phyloP scores from a whole-genome alignment of 2,329 filamentous ascomycete species.

The Acephala macrosclerotiorum region DNA sequence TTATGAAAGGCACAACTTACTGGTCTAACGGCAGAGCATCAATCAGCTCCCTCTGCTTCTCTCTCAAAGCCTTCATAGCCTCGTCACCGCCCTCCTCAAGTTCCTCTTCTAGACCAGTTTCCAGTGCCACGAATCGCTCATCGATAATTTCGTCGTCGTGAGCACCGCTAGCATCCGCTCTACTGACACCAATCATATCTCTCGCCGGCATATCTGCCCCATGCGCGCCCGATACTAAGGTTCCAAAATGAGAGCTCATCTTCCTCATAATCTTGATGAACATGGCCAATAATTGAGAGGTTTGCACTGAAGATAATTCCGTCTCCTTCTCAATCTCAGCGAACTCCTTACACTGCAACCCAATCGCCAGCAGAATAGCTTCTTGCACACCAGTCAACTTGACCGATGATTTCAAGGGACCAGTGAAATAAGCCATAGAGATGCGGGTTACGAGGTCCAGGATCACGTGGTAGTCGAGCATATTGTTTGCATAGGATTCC shows the following conservation, averaged over 20 bases:
- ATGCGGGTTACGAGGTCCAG: slow-evolving; percentile 89
- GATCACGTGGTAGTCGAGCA: slow-evolving; percentile 97
- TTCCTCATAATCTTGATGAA: slow-evolving; percentile 97
- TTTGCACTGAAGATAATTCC: slow-evolving; percentile 58
- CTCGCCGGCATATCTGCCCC: slow-evolving; percentile 69
- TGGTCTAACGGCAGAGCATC: slow-evolving; percentile 89
- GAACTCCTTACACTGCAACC: slow-evolving; percentile 88
- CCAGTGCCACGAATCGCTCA: slow-evolving; percentile 73
- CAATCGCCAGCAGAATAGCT: slow-evolving; percentile 86
- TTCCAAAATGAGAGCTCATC: slow-evolving; percentile 78
- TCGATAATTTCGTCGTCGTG: slow-evolving; percentile 74
- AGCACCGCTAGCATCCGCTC: slow-evolving; percentile 66
- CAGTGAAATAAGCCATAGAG: slow-evolving; percentile 84
- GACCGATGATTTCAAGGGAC: slow-evolving; percentile 71
- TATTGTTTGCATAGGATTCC: slow-evolving; percentile 94
- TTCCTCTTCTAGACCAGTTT: slow-evolving; percentile 78
- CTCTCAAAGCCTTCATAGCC: slow-evolving; percentile 71
- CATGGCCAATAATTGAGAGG: slow-evolving; percentile 88
- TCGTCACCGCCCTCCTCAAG: slow-evolving; percentile 84
- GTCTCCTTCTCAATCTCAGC: slow-evolving; percentile 83
- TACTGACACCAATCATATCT: slow-evolving; percentile 63
- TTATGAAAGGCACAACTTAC: slow-evolving; percentile 56
- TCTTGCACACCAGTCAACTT: slow-evolving; percentile 84
- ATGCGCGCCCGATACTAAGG: slow-evolving; percentile 76
- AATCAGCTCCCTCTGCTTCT: slow-evolving; percentile 87